These are phyloP conservation scores for Calamus simplicifolius DNA, from an alignment of 176 grass and related monocot genomes.

Conservation along the genomic window DNA sequence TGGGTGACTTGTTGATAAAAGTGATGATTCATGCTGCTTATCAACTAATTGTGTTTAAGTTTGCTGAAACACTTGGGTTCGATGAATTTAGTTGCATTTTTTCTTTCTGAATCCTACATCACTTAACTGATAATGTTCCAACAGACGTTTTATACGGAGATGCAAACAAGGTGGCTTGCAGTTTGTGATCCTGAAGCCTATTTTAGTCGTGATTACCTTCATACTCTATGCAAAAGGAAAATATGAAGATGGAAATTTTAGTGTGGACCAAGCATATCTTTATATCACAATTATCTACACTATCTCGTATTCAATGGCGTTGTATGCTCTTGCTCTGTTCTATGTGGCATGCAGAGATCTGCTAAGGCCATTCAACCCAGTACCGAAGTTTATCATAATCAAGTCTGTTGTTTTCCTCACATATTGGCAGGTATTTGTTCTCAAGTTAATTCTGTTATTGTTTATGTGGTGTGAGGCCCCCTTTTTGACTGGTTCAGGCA, in stretches of 20 bases:
- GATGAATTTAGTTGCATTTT: not conserved
- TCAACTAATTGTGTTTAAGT: not conserved
- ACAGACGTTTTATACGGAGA: constrained; percentile 95
- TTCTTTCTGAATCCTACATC: not conserved
- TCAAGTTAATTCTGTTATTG: not conserved
- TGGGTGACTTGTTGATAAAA: constrained; percentile 13
- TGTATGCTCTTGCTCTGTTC: constrained; percentile 88
- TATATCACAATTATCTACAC: constrained; percentile 99
- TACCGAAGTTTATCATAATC: constrained; percentile 95
- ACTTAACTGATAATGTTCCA: constrained; percentile 5
- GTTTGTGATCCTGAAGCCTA: constrained; percentile 98
- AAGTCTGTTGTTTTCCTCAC: constrained; percentile 99
- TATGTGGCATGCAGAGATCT: constrained; percentile 93
- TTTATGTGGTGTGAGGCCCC: not conserved
- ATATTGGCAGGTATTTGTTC: constrained; percentile 82
- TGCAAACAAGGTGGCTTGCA: constrained; percentile 98
- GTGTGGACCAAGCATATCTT: constrained; percentile 87
- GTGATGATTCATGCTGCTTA: too few species aligned
- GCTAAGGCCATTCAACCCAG: constrained; percentile 80
- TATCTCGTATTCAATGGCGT: constrained; percentile 79
- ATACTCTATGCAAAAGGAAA: constrained; percentile 91
- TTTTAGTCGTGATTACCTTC: constrained; percentile 95
- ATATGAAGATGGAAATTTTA: constrained; percentile 90
- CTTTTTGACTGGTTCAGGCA: not conserved
- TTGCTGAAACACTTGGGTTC: not conserved